Conservation (phyloP, 2,329 filamentous ascomycete genomes). For the Beauveria varroae region DNA sequence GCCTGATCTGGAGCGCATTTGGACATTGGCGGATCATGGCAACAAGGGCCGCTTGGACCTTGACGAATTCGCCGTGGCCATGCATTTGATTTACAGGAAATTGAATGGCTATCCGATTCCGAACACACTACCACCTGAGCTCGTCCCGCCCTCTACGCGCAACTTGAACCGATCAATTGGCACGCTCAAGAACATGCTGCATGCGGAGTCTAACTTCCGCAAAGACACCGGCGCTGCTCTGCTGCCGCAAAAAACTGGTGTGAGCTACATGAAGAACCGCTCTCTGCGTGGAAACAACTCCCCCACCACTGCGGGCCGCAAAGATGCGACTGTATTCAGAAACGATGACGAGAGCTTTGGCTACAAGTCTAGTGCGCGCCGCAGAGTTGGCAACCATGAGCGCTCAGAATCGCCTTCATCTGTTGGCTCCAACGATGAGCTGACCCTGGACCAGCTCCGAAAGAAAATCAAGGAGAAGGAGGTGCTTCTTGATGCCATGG, state of each 20-base stretch:
- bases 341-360: slow-evolving; percentile 91
- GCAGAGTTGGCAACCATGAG: slow-evolving; percentile 65
- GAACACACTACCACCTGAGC: slow-evolving; percentile 77
- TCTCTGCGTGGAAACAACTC: slow-evolving; percentile 68
- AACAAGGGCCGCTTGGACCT: slow-evolving; percentile 92
- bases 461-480: slow-evolving; percentile 95
- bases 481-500: slow-evolving; percentile 88
- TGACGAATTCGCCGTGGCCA: slow-evolving; percentile 95
- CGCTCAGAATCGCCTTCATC: slow-evolving; percentile 70
- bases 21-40: slow-evolving; percentile 88
- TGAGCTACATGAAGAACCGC: slow-evolving; percentile 93
- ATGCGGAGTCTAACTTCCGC: slow-evolving; percentile 79
- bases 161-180: slow-evolving; percentile 92
- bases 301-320: slow-evolving; percentile 56
- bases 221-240: slow-evolving; percentile 86
- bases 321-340: slow-evolving; percentile 94
- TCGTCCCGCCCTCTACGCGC: slow-evolving; percentile 88
- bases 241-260: slow-evolving; percentile 92
- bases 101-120: slow-evolving; percentile 93
- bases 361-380: slow-evolving; percentile 88
- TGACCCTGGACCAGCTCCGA: slow-evolving; percentile 77
- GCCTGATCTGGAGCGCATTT: slow-evolving; percentile 81
- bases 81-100: slow-evolving; percentile 98
- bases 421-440: slow-evolving; percentile 66
- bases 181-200: slow-evolving; percentile 81